Base-by-base conservation (phyloP, 2,329 filamentous ascomycete genomes). In the Akanthomyces dipterigenus region DNA sequence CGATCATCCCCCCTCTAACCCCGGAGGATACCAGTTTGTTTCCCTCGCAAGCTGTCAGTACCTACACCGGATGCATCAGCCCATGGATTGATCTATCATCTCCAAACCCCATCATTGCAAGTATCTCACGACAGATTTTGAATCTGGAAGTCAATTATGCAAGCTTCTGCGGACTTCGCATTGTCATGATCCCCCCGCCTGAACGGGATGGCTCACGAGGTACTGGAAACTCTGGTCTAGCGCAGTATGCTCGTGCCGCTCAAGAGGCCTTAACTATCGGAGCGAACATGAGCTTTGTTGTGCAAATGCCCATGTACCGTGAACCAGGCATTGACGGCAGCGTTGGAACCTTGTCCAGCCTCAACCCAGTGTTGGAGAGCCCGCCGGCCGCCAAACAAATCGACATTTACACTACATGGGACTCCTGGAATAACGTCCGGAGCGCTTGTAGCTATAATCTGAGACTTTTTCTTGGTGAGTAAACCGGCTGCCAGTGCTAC, bases 131-230 rank as follows among this genome's bases (percentile, higher is more conserved):
- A 49, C 93, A 97, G 75, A 89, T 96, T 7, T 80, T 99, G 65
- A 92, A 92, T 71, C 82, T 96, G 43, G 95, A 99, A 72, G 83
- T 98, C 53, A 90, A 91, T 54, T 99, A 97, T 76, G 95, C 96
- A 65, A 93, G 91, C 64, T 99, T 98, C 76, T 97, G 92, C 70
- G 96, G 96, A 40, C 83, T 95, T 53, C 86, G 87, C 61, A 96
- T 89, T 73, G 81, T 98, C 62, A 79, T 98, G 55, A 80, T 99
- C 34, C 87, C 88, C 1, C 92, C 92, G 0, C 95, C 95, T 3
- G 83, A 83, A 65, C 76, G 85, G 16, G 84, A 88, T 65, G 80
- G 84, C 62, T 80, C 82, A 62, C 80, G 79, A 60, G 71, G 78
- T 63, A 73, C 76, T 16, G 78, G 76, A 53, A 76, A 78, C 66